A percentile compares a stretch with the other conserved stretches of the same genome.
Evolutionary conservation across 352 stramenopile species (phyloP).

Genomic region (Phytopythium kandeliae): DNA sequence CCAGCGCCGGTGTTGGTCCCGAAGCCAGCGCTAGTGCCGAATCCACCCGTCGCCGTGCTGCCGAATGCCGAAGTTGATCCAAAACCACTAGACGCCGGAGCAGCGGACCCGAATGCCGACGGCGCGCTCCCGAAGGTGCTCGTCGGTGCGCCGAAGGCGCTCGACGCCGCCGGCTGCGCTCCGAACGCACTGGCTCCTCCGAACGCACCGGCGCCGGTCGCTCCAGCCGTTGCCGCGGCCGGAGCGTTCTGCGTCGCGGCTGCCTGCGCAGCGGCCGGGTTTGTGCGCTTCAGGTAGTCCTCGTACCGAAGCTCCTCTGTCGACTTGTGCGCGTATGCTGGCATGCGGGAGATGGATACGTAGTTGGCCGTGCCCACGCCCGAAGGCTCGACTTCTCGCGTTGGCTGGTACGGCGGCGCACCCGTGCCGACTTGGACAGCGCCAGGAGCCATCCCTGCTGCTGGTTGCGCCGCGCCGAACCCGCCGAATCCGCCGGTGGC

Average conservation of each 20-base stretch:
- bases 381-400: constrained; percentile 53
- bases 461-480: constrained; percentile 27
- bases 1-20: constrained; percentile 9
- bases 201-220: constrained; percentile 35
- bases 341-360: constrained; percentile 67
- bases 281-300: constrained; percentile 74
- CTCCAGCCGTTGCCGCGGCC: constrained; percentile 17
- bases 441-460: constrained; percentile 11
- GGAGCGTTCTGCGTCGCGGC: constrained; percentile 38
- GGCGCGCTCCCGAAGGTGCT: constrained; percentile 11
- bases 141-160: constrained; percentile 18
- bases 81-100: constrained; percentile 18
- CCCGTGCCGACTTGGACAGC: constrained; percentile 65
- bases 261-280: constrained; percentile 43
- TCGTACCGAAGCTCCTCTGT: constrained; percentile 70
- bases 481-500: constrained; percentile 23
- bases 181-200: constrained; percentile 25
- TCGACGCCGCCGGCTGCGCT: constrained; percentile 10
- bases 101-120: constrained; percentile 26
- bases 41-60: constrained; percentile 11
- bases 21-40: constrained; percentile 14
- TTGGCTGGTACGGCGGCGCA: constrained; percentile 58
- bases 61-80: constrained; percentile 27
- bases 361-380: constrained; percentile 57
- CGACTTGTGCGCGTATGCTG: constrained; percentile 67